Percentiles rank a stretch among this genome's conserved stretches.
These are phyloP conservation scores for Metarhizium rileyi DNA, from an alignment of 2,329 filamentous ascomycete genomes.

Conservation along the genomic window DNA sequence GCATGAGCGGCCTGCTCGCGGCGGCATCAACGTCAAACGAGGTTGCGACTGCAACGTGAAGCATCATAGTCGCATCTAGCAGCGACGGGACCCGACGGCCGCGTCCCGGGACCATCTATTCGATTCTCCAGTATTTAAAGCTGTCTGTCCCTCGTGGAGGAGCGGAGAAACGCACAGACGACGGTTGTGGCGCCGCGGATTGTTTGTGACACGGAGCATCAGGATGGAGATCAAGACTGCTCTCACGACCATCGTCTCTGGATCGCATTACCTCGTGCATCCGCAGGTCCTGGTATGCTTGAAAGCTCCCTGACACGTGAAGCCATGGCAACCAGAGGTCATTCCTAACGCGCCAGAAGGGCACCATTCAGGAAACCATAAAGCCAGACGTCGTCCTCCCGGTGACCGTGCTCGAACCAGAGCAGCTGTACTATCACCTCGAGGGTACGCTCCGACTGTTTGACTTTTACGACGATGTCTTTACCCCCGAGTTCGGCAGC, in stretches of 20 bases:
- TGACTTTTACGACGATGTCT: conserved; percentile 28
- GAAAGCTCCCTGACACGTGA: neutral
- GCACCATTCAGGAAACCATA: conserved; percentile 31
- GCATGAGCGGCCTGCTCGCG: neutral
- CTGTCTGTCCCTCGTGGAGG: neutral
- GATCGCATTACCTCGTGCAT: conserved; percentile 29
- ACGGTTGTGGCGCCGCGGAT: neutral
- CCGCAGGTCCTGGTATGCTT: conserved; percentile 24
- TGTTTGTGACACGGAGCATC: neutral
- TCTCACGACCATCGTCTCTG: conserved; percentile 27
- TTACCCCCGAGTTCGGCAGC: conserved; percentile 26
- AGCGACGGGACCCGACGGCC: neutral
- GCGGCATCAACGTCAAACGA: neutral
- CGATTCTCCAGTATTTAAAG: neutral
- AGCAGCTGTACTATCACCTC: conserved; percentile 27
- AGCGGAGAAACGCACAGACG: no score
- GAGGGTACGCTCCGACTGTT: conserved; percentile 24
- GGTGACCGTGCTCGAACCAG: conserved; percentile 28
- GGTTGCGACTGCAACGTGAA: neutral
- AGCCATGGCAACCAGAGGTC: neutral
- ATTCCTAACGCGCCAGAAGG: conserved; percentile 15
- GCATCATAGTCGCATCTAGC: neutral
- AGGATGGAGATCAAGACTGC: conserved; percentile 18
- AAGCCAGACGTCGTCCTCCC: conserved; percentile 30
- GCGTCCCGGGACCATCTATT: neutral